Evolutionary conservation across 2,329 filamentous ascomycete genomes (phyloP).

Genomic region (Colletotrichum theobromicola): DNA sequence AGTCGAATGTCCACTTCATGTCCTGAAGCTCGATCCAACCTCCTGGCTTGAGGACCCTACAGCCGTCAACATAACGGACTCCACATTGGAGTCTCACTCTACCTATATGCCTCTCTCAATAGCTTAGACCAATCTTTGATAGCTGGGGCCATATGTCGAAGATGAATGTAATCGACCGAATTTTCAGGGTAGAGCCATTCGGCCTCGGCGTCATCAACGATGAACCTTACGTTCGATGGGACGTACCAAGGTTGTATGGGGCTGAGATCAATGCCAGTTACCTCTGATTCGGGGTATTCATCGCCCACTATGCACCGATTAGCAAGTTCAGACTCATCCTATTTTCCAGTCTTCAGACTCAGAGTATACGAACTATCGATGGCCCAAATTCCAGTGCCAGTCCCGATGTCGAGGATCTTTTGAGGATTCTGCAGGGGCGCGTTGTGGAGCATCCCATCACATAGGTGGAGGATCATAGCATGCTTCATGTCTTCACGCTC

Average conservation of each 20-base stretch:
- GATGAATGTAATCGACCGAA: conserved; percentile 50
- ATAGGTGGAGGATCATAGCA: conserved; percentile 28
- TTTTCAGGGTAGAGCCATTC: conserved; percentile 39
- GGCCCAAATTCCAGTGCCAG: conserved; percentile 59
- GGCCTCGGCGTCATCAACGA: conserved; percentile 46
- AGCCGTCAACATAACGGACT: fast-evolving
- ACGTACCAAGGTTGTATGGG: conserved; percentile 30
- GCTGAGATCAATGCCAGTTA: conserved; percentile 8
- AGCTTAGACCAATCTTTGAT: neutral
- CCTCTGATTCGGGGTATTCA: neutral
- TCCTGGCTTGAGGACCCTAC: conserved; percentile 42
- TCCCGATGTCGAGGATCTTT: neutral
- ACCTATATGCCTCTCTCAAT: neutral
- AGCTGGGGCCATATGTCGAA: neutral
- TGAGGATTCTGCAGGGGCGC: neutral
- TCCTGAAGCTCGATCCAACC: conserved; percentile 51
- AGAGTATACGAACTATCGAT: conserved; percentile 45
- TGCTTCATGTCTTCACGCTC: conserved; percentile 42
- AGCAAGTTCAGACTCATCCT: neutral
- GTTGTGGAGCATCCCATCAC: neutral
- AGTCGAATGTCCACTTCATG: conserved; percentile 39
- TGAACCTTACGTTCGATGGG: conserved; percentile 54
- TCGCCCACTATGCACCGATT: conserved; percentile 27
- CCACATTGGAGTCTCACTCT: neutral
- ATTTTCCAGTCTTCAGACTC: fast-evolving